Evolutionary conservation across 2,329 filamentous ascomycete species (phyloP), one percentile per base, ranked within the genome.

Genomic region (Monosporascus ibericus): DNA sequence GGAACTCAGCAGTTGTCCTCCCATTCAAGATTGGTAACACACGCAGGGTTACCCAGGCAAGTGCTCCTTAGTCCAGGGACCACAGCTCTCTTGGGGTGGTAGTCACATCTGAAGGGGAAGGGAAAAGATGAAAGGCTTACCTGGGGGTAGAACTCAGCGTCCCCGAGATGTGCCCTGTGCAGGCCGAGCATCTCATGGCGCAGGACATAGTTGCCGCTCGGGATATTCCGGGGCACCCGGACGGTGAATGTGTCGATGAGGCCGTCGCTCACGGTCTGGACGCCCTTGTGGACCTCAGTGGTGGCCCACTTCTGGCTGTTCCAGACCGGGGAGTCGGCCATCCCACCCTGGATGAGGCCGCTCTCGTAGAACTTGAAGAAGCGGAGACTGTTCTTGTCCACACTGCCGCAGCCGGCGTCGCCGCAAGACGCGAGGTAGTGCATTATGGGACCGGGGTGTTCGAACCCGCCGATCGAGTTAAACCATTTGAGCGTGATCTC

Each of bases 191-290:
- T 47, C 48, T 65, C 64, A 25, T 63, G 57, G 17, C 63, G 58
- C 18, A 66, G 58, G 4, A 65, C 52, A 22, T 63, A 64, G 18
- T 50, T 38, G 2, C 62, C 61, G 1, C 61, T 54, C 44, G 54
- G 74, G 51, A 75, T 75, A 7, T 55, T 48, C 3, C 22, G 9
- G 6, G 62, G 62, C 24, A 64, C 59, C 15, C 44, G 52, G 44
- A 63, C 58, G 6, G 58, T 57, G 47, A 54, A 64, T 1, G 60
- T 75, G 55, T 77, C 72, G 30, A 76, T 70, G 37, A 75, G 65
- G 46, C 76, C 74, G 51, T 77, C 76, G 62, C 74, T 75, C 17
- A 72, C 75, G n/a, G 67, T 58, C 11, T 67, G 69, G 36, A 76
- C 69, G 52, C 56, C 60, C 54, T 65, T 65, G 51, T 74, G 75